These are phyloP conservation scores for Boletus sensibilis DNA, from an alignment of 768 basidiomycete species.

Conservation along the genomic window DNA sequence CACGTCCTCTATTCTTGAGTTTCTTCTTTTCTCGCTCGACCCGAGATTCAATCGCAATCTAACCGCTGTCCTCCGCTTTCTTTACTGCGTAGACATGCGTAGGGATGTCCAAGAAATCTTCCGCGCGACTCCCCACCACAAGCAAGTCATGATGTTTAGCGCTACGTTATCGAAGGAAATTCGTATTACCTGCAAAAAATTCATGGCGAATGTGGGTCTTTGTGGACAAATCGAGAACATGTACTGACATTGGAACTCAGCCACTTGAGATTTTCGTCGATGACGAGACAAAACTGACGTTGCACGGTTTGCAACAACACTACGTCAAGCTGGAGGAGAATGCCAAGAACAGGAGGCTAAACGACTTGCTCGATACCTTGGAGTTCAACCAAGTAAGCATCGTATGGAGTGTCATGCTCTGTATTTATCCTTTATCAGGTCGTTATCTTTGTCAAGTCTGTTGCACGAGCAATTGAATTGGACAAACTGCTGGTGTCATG, in stretches of 20 bases:
- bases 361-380: conserved; percentile 90
- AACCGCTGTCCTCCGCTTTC: conserved; percentile 59
- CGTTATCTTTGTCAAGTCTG: conserved; percentile 99
- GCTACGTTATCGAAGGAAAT: conserved; percentile 98
- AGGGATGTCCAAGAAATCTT: conserved; percentile 99
- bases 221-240: background rate
- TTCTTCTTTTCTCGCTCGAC: conserved; percentile 51
- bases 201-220: conserved; percentile 91
- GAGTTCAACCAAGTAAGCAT: conserved; percentile 92
- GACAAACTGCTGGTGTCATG: conserved; percentile 95
- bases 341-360: conserved; percentile 95
- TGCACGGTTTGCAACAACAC: conserved; percentile 98
- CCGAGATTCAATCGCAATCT: conserved; percentile 55
- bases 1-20: conserved; percentile 39
- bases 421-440: conserved; percentile 53
- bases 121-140: conserved; percentile 97
- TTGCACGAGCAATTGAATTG: conserved; percentile 92
- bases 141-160: conserved; percentile 99
- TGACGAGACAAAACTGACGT: conserved; percentile 96
- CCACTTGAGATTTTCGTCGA: conserved; percentile 99
- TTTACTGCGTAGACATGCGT: conserved; percentile 87
- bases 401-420: background rate
- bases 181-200: conserved; percentile 97
- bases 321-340: conserved; percentile 96
- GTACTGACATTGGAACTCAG: conserved; percentile 40